A percentile compares a stretch with the other conserved stretches of the same genome.
Evolutionary conservation across 1,284 basidiomycete species (phyloP).

Genomic region (Kwoniella shivajii): DNA sequence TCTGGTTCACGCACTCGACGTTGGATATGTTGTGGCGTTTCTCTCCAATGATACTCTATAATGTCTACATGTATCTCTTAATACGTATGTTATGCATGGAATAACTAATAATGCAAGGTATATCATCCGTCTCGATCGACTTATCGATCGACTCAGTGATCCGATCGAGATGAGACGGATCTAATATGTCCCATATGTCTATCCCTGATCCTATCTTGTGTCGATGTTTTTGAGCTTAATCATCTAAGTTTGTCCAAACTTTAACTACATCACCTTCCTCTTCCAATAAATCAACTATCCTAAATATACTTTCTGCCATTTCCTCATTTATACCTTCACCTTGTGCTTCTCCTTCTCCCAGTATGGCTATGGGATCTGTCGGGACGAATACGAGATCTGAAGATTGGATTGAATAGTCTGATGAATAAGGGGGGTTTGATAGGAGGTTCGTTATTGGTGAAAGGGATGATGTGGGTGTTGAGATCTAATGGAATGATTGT

Average conservation of each 20-base stretch:
- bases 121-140: background rate
- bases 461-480: slow-evolving; percentile 37
- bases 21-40: too few species aligned
- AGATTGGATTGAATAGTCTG: slow-evolving; percentile 28
- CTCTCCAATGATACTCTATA: too few species aligned
- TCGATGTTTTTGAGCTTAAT: too few species aligned
- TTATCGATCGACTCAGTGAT: too few species aligned
- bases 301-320: slow-evolving; percentile 33
- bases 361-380: slow-evolving; percentile 33
- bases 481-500: too few species aligned
- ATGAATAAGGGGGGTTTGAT: slow-evolving; percentile 20
- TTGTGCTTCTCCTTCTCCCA: slow-evolving; percentile 21
- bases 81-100: too few species aligned
- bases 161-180: too few species aligned
- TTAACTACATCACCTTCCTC: slow-evolving; percentile 48
- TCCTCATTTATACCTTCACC: slow-evolving; percentile 40
- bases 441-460: slow-evolving; percentile 29
- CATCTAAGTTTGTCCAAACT: slow-evolving; percentile 51
- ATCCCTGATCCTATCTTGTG: too few species aligned
- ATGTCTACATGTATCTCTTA: too few species aligned
- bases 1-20: too few species aligned
- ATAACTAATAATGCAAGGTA: background rate
- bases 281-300: slow-evolving; percentile 41
- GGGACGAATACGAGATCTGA: slow-evolving; percentile 47
- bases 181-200: too few species aligned